These are phyloP conservation scores for Pelagophyceae sp. DNA, from an alignment of 352 stramenopile species.

Conservation along the genomic window DNA sequence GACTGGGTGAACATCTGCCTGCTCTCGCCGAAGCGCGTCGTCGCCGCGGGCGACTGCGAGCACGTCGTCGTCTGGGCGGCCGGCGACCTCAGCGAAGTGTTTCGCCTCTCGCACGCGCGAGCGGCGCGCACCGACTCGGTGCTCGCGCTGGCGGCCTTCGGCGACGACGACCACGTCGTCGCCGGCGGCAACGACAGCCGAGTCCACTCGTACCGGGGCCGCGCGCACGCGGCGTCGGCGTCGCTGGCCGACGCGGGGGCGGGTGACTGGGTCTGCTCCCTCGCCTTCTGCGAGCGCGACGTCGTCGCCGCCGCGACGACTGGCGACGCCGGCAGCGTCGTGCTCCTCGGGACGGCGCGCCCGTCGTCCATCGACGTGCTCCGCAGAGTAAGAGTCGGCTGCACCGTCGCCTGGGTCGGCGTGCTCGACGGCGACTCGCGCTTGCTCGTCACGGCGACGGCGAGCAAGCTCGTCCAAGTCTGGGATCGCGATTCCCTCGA, in stretches of 20 bases:
- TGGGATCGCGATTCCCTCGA: neutral
- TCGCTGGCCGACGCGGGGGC: too few relatives aligned
- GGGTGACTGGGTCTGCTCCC: neutral
- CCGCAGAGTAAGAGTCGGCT: neutral
- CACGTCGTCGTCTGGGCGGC: neutral
- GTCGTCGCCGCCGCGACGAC: neutral
- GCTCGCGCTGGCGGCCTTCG: neutral
- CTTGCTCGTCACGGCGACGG: neutral
- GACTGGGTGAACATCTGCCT: neutral
- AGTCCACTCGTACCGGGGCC: neutral
- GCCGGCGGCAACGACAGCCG: neutral
- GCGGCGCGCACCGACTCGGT: neutral
- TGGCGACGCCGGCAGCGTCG: too few relatives aligned
- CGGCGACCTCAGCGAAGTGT: neutral
- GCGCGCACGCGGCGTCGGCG: neutral
- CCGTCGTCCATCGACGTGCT: neutral
- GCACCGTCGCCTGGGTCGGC: neutral
- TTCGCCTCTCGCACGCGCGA: neutral
- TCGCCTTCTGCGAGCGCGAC: neutral
- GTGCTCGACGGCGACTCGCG: neutral
- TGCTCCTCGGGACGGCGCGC: neutral
- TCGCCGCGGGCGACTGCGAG: neutral
- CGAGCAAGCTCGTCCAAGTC: neutral
- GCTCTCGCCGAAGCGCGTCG: neutral
- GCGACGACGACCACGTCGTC: neutral